Conservation (phyloP, 2,329 filamentous ascomycete genomes). For the Colletotrichum limetticola region DNA sequence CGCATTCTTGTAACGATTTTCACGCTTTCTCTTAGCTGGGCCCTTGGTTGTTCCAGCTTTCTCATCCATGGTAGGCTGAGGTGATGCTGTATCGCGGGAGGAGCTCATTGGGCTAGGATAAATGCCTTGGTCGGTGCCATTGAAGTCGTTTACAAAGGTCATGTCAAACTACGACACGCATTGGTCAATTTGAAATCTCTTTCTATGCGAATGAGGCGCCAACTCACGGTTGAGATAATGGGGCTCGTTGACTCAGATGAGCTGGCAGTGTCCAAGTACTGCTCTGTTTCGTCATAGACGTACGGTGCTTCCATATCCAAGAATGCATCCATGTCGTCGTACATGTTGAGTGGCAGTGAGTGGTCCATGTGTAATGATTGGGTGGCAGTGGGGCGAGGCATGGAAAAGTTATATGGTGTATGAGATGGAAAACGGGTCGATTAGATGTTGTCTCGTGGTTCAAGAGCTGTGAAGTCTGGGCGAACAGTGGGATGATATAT, state of each 20-base stretch:
- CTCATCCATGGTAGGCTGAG: constrained; percentile 28
- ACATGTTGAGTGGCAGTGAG: constrained; percentile 32
- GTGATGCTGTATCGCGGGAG: constrained; percentile 34
- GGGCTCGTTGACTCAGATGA: constrained; percentile 37
- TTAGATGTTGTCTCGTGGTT: constrained; percentile 3
- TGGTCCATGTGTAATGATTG: constrained; percentile 25
- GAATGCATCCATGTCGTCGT: constrained; percentile 35
- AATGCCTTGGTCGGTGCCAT: constrained; percentile 38
- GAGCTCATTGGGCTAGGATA: constrained; percentile 47
- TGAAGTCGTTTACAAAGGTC: constrained; percentile 40
- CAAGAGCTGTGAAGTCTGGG: not conserved
- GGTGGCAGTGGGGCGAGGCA: not conserved
- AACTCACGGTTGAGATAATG: constrained; percentile 35
- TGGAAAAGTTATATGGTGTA: not conserved
- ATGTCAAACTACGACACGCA: constrained; percentile 33
- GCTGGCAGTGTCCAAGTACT: constrained; percentile 32
- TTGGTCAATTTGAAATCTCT: not conserved
- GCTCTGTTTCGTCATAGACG: constrained; percentile 33
- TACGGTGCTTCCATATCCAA: constrained; percentile 36
- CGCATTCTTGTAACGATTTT: constrained; percentile 64
- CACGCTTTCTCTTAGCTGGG: constrained; percentile 58
- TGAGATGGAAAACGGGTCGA: not conserved
- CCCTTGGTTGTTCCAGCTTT: constrained; percentile 43
- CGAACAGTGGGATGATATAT: constrained; percentile 17
- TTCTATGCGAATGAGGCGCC: not conserved